Evolutionary conservation across 1,284 basidiomycete species (phyloP).

Genomic region (Heliocybe sulcata): DNA sequence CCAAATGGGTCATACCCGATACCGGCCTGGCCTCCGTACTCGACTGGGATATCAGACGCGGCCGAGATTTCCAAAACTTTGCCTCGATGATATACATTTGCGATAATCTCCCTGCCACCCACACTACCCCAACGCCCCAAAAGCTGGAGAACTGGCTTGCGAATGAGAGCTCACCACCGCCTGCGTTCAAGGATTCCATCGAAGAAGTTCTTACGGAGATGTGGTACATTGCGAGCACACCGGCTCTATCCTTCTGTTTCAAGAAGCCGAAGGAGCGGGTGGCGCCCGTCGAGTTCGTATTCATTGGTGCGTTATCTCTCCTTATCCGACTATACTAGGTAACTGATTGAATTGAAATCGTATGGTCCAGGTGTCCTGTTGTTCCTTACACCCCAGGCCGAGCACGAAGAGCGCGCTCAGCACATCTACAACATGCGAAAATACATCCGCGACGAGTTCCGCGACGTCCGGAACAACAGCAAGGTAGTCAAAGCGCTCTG

Average conservation of each 20-base stretch:
- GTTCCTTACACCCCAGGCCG: constrained; percentile 35
- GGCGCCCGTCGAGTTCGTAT: constrained; percentile 70
- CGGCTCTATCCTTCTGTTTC: constrained; percentile 34
- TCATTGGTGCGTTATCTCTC: constrained; percentile 42
- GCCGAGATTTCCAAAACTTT: constrained; percentile 63
- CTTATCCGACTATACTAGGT: neutral
- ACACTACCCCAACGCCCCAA: constrained; percentile 40
- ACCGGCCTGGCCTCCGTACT: constrained; percentile 45
- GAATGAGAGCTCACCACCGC: constrained; percentile 33
- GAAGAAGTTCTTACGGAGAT: constrained; percentile 43
- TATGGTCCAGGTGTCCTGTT: constrained; percentile 44
- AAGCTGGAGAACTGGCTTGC: constrained; percentile 55
- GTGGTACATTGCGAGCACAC: constrained; percentile 39
- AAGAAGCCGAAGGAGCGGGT: constrained; percentile 45
- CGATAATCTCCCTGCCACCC: constrained; percentile 28
- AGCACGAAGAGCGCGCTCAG: constrained; percentile 35
- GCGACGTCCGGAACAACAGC: constrained; percentile 54
- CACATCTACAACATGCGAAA: constrained; percentile 47
- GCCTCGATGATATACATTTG: constrained; percentile 61
- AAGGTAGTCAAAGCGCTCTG: constrained; percentile 47
- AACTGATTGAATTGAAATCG: neutral
- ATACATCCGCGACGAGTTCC: constrained; percentile 41
- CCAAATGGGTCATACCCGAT: constrained; percentile 39
- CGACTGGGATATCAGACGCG: constrained; percentile 54
- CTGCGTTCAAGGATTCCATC: constrained; percentile 41